Evolutionary conservation across 306 rosid genomes (phyloP), one percentile per base, ranked within the genome.

Genomic region (Styphnolobium japonicum): DNA sequence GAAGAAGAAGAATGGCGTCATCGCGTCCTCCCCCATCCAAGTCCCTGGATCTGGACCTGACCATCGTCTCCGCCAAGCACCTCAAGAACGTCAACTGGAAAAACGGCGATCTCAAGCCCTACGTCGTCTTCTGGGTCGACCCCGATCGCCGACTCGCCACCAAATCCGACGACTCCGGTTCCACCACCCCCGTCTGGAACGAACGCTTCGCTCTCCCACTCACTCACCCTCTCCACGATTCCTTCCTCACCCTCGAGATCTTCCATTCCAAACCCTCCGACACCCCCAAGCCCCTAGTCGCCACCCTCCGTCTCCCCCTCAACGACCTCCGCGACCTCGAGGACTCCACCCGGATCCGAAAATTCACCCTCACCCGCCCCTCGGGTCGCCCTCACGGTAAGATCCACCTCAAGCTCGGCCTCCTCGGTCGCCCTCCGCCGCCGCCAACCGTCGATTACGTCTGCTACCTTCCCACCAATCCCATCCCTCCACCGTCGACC

Each of bases 81-180:
- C 94, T 93, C 80, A 93, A 93, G 83, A 93, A 93, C 89, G 94
- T 93, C 23, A 93, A 93, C 86, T 93, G 98, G 98, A 88, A 88
- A 46, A 91, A 70, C 86, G 94, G 94, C 64, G 82, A 86, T 62
- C 98, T 93, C 83, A 88, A 89, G 34, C 89, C 98, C 64, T 93
- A 93, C 78, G 98, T 94, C 18, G 91, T 91, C 51, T 93, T 93
- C 84, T 93, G 97, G 94, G 80, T 91, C 25, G 94, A 93, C 67
- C 90, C 94, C 0, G 89, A 93, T 34, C 91, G 93, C 15, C 93
- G 98, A 0, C 93, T 93, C 11, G 98, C 97, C 75, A 91, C 97
- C 31, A 91, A 91, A 80, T 88, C 98, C 29, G 98, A 93, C 79
- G 98, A 93, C 42, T 84, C 93, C 22, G 97, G 98, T 4, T 82